A percentile compares a stretch with the other conserved stretches of the same genome.
These are phyloP conservation scores for Rhizoclosmatium globosum DNA, from an alignment of 192 early-diverging fungal species.

Conservation along the genomic window DNA sequence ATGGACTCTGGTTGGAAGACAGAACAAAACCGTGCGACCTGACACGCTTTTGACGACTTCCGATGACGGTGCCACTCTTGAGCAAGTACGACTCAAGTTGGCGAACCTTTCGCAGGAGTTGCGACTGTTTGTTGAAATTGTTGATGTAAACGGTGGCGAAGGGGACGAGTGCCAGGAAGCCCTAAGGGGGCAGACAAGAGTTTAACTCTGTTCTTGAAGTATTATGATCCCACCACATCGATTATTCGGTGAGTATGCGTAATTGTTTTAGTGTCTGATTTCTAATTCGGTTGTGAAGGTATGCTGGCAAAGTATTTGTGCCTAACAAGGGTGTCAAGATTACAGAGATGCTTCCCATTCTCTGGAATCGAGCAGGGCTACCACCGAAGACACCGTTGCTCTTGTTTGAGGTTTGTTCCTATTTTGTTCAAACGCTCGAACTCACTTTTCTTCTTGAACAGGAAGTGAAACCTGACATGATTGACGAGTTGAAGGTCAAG, in stretches of 20 bases:
- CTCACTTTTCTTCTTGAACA: constrained; percentile 39
- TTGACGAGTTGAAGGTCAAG: constrained; percentile 76
- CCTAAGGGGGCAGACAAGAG: constrained; percentile 19
- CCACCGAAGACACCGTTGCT: constrained; percentile 64
- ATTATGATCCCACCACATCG: constrained; percentile 73
- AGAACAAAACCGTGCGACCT: constrained; percentile 91
- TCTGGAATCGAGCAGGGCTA: constrained; percentile 65
- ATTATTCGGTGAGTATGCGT: constrained; percentile 63
- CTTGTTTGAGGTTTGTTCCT: constrained; percentile 66
- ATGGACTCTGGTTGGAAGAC: constrained; percentile 87
- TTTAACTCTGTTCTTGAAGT: constrained; percentile 85
- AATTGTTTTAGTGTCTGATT: not conserved
- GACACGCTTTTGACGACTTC: constrained; percentile 72
- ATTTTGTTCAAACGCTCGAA: not conserved
- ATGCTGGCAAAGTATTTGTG: constrained; percentile 38
- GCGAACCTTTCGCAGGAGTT: constrained; percentile 43
- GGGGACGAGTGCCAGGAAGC: not conserved
- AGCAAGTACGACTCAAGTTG: constrained; percentile 39
- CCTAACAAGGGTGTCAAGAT: constrained; percentile 53
- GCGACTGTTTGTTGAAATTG: constrained; percentile 54
- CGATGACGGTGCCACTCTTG: constrained; percentile 49
- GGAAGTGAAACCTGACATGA: constrained; percentile 95
- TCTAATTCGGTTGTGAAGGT: constrained; percentile 27
- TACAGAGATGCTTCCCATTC: constrained; percentile 62
- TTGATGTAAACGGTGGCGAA: not conserved